Percentiles rank a stretch among this genome's conserved stretches.
phyloP scores from a whole-genome alignment of 495 filamentous ascomycete species.

The Aspergillus incahuasiensis region DNA sequence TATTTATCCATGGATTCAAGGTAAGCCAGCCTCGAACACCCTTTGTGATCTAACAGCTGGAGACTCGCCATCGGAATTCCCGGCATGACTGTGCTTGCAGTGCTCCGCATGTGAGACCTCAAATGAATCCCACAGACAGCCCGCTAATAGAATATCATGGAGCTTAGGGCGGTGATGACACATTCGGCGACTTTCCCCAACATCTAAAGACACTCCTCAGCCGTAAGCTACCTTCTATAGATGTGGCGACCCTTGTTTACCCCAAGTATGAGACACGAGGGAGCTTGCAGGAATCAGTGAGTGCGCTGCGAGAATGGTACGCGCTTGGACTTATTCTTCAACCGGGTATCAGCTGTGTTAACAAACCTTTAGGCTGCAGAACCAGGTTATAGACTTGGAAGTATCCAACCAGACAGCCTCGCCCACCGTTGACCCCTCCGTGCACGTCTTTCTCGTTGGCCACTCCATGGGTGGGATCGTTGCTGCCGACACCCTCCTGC shows the following conservation, averaged over 20 bases:
- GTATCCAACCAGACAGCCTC: constrained; percentile 75
- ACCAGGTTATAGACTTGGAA: constrained; percentile 92
- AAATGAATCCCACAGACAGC: neutral
- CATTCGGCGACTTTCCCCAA: constrained; percentile 74
- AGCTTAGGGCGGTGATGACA: constrained; percentile 76
- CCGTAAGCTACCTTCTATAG: constrained; percentile 67
- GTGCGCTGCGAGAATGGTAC: constrained; percentile 81
- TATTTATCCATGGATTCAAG: constrained; percentile 98
- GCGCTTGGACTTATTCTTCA: neutral
- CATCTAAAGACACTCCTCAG: constrained; percentile 67
- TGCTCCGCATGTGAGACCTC: neutral
- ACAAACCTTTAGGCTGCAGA: constrained; percentile 63
- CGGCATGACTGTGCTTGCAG: neutral
- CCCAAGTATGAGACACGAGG: constrained; percentile 91
- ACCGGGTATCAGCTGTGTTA: neutral
- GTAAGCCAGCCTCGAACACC: constrained; percentile 38
- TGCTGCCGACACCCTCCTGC: constrained; percentile 77
- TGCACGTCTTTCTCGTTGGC: constrained; percentile 78
- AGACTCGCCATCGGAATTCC: neutral
- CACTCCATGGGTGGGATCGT: constrained; percentile 98
- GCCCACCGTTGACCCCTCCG: constrained; percentile 83
- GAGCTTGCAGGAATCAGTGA: constrained; percentile 75
- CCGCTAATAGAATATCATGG: neutral
- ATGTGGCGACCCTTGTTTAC: constrained; percentile 68
- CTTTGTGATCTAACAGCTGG: neutral